Conservation (phyloP, 176 grass and related monocot genomes). For the Ensete ventricosum region DNA sequence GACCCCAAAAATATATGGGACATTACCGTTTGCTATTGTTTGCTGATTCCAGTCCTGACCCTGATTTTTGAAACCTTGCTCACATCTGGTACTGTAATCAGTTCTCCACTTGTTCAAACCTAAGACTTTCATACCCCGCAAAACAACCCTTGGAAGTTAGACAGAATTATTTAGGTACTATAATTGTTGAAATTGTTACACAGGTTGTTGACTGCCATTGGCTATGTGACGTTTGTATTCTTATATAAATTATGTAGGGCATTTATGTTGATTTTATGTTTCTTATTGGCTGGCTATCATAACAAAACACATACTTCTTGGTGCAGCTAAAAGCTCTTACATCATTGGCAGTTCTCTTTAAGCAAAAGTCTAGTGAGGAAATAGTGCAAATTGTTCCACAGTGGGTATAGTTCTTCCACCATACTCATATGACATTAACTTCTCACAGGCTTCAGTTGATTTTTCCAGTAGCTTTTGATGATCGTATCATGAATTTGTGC, state of each 20-base stretch:
- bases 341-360: slow-evolving; percentile 44
- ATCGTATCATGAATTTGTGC: neutral
- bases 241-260: neutral
- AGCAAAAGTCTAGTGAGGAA: slow-evolving; percentile 59
- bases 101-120: neutral
- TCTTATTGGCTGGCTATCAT: neutral
- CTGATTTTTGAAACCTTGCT: neutral
- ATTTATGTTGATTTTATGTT: no score
- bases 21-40: neutral
- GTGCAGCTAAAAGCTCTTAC: slow-evolving; percentile 81
- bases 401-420: slow-evolving; percentile 61
- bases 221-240: neutral
- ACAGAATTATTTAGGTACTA: neutral
- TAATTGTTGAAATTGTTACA: neutral
- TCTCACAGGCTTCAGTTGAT: slow-evolving; percentile 1
- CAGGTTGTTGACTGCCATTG: neutral
- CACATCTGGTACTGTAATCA: neutral
- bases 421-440: neutral
- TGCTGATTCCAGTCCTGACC: neutral
- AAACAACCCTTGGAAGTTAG: neutral
- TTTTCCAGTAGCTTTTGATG: neutral
- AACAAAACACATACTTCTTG: neutral
- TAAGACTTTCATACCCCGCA: neutral
- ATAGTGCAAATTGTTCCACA: slow-evolving; percentile 59
- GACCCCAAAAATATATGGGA: neutral